Percentiles rank a stretch among this genome's conserved stretches.
phyloP scores from a whole-genome alignment of 768 basidiomycete species.

The Termitomyces sp. region DNA sequence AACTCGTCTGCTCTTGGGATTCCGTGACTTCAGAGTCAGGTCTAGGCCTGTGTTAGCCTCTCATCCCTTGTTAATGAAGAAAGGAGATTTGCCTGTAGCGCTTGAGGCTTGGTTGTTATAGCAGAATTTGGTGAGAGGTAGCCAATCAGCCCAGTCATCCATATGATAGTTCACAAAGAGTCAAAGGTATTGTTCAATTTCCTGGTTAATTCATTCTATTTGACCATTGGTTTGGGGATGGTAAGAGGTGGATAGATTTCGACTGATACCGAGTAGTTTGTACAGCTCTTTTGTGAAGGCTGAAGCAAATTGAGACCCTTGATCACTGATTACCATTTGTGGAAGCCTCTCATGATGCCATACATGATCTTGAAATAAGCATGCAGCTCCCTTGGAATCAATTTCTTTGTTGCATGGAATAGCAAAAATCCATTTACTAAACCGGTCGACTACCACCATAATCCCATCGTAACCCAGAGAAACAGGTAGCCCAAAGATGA shows the following conservation, averaged over 20 bases:
- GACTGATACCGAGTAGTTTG: neutral
- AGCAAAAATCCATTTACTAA: neutral
- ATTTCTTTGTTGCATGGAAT: neutral
- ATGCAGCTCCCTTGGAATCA: neutral
- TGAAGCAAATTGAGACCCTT: conserved; percentile 14
- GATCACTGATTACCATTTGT: conserved; percentile 11
- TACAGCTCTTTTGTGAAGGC: conserved; percentile 1
- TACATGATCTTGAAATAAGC: conserved; percentile 1
- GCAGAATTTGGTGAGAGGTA: conserved; percentile 29
- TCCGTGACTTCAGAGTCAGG: neutral
- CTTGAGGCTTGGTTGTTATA: conserved; percentile 24
- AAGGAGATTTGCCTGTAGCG: conserved; percentile 20
- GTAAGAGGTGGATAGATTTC: neutral
- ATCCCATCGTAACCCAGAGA: conserved; percentile 30
- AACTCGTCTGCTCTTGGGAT: neutral
- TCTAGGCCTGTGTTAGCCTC: neutral
- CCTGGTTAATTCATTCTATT: conserved; percentile 3
- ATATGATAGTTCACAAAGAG: conserved; percentile 24
- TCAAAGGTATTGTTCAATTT: conserved; percentile 21
- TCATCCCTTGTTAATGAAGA: neutral
- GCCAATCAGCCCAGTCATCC: conserved; percentile 27
- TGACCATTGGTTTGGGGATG: conserved; percentile 6
- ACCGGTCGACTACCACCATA: conserved; percentile 23
- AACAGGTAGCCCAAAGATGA: conserved; percentile 29
- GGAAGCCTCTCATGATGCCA: conserved; percentile 2